phyloP scores from a whole-genome alignment of 176 grass and related monocot species.

The Oryza brachyantha region DNA sequence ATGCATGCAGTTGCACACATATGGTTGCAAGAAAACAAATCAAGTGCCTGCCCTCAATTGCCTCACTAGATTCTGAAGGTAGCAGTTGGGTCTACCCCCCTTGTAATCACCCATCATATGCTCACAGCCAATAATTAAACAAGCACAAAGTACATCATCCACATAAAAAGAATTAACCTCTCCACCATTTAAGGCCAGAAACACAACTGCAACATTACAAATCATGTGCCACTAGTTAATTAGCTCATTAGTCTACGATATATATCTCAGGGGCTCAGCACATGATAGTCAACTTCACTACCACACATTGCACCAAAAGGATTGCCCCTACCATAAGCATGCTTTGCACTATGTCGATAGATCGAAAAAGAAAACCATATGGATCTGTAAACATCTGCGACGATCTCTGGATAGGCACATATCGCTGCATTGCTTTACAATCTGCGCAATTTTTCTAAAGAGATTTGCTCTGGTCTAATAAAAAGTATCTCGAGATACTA shows the following conservation, averaged over 20 bases:
- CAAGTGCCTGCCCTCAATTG: slow-evolving; percentile 16
- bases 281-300: slow-evolving; percentile 20
- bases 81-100: slow-evolving; percentile 37
- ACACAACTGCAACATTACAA: slow-evolving; percentile 33
- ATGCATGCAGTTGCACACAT: background rate
- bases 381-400: slow-evolving; percentile 7
- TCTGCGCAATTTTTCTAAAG: background rate
- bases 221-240: background rate
- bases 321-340: slow-evolving; percentile 14
- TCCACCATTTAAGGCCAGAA: slow-evolving; percentile 25
- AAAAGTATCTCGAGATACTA: no score
- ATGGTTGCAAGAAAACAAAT: slow-evolving; percentile 23
- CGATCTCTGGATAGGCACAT: background rate
- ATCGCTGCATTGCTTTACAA: background rate
- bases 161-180: slow-evolving; percentile 14
- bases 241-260: slow-evolving; percentile 14
- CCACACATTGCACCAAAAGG: background rate
- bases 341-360: background rate
- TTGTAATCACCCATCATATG: slow-evolving; percentile 5
- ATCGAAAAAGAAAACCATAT: slow-evolving; percentile 18
- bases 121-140: slow-evolving; percentile 36
- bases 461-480: no score
- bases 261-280: slow-evolving; percentile 22
- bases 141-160: slow-evolving; percentile 30
- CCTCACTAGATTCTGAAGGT: slow-evolving; percentile 36